phyloP scores from a whole-genome alignment of 768 basidiomycete genomes.

The Artomyces pyxidatus region DNA sequence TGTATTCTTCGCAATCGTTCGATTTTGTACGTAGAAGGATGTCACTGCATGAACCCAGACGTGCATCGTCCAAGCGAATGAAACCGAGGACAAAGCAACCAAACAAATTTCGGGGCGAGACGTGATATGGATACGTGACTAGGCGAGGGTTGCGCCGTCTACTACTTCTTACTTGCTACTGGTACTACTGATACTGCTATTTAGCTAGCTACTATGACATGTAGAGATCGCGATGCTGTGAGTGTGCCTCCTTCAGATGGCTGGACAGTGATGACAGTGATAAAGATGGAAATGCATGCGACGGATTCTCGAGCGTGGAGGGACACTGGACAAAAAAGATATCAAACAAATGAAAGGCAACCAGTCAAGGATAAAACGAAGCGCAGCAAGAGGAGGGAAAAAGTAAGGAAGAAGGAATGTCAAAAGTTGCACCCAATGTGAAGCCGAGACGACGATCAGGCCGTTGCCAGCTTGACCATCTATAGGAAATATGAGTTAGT shows the following conservation, averaged over 20 bases:
- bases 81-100: no score
- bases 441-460: slow-evolving; percentile 5
- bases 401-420: background rate
- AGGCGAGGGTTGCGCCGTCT: no score
- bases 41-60: no score
- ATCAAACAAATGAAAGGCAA: slow-evolving; percentile 21
- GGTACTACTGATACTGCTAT: background rate
- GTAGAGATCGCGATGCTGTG: slow-evolving; percentile 18
- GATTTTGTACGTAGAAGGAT: no score
- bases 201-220: slow-evolving; percentile 16
- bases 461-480: slow-evolving; percentile 75
- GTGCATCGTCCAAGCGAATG: no score
- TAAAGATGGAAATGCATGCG: slow-evolving; percentile 21
- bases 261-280: slow-evolving; percentile 25
- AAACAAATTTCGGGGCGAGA: no score
- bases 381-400: background rate
- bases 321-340: slow-evolving; percentile 27
- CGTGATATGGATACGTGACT: no score
- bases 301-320: slow-evolving; percentile 13
- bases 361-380: slow-evolving; percentile 6
- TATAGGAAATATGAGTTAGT: slow-evolving; percentile 19
- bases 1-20: no score
- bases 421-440: background rate
- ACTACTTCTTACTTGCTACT: background rate
- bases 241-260: slow-evolving; percentile 71